Evolutionary conservation across 257 asterid genomes (phyloP).

Genomic region (Primulina eburnea): DNA sequence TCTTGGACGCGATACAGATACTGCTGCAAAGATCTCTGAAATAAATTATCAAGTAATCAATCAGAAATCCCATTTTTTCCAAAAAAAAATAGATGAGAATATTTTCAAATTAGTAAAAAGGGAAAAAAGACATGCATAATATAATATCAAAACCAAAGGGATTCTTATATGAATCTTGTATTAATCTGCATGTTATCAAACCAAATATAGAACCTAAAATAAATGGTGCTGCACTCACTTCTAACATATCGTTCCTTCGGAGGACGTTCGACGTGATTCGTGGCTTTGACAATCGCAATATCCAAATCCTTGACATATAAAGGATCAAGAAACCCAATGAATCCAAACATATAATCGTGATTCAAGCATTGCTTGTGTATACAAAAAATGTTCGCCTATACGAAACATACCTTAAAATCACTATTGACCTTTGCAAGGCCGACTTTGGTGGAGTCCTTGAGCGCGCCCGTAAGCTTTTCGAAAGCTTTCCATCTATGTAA

Average conservation of each 20-base stretch:
- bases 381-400: too few species aligned
- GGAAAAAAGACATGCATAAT: background rate
- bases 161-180: background rate
- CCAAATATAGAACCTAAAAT: background rate
- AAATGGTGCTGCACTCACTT: slow-evolving; percentile 48
- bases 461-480: slow-evolving; percentile 93
- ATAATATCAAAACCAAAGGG: background rate
- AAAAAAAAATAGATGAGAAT: background rate
- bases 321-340: background rate
- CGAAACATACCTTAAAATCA: slow-evolving; percentile 70
- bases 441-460: slow-evolving; percentile 89
- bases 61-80: background rate
- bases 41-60: background rate
- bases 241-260: slow-evolving; percentile 89
- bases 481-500: slow-evolving; percentile 61
- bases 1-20: slow-evolving; percentile 65
- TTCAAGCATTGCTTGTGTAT: background rate
- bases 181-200: background rate
- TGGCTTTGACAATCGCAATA: slow-evolving; percentile 84
- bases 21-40: slow-evolving; percentile 63
- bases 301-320: slow-evolving; percentile 65
- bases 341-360: background rate
- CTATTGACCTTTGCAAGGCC: slow-evolving; percentile 97
- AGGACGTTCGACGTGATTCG: slow-evolving; percentile 81
- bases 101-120: background rate